Conservation (phyloP, 1,284 basidiomycete species). For the Grifola frondosa region DNA sequence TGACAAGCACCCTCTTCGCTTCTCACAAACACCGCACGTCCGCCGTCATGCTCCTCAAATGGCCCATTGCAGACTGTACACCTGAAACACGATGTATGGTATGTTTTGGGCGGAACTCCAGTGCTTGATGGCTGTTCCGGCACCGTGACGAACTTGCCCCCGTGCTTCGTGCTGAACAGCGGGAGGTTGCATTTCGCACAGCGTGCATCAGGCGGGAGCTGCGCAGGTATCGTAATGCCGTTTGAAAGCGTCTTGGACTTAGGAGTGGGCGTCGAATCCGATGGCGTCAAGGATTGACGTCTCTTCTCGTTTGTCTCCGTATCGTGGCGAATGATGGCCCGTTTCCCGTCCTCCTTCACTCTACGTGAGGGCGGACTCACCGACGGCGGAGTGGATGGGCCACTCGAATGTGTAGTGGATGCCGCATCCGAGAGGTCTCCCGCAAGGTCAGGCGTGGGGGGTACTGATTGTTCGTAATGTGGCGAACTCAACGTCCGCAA, state of each 20-base stretch:
- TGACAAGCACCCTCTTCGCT: conserved; percentile 68
- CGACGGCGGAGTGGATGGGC: conserved; percentile 53
- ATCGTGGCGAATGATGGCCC: conserved; percentile 6
- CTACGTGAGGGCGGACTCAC: conserved; percentile 32
- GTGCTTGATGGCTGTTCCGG: conserved; percentile 49
- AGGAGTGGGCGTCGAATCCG: conserved; percentile 21
- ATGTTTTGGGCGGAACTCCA: conserved; percentile 49
- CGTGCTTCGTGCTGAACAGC: conserved; percentile 54
- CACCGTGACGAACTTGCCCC: conserved; percentile 65
- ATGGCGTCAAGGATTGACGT: no score
- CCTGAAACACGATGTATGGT: conserved; percentile 72
- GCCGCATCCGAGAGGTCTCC: conserved; percentile 60
- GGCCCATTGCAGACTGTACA: conserved; percentile 62
- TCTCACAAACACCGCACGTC: conserved; percentile 67
- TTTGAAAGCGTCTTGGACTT: conserved; percentile 21
- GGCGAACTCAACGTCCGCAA: conserved; percentile 18
- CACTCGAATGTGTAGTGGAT: conserved; percentile 48
- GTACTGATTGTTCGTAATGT: conserved; percentile 33
- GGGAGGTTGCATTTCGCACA: conserved; percentile 58
- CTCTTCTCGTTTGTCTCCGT: conserved; percentile 1
- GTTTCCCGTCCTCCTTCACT: conserved; percentile 9
- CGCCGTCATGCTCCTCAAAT: conserved; percentile 60
- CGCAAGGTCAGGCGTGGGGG: conserved; percentile 59
- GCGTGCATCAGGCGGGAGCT: conserved; percentile 27
- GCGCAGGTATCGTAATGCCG: conserved; percentile 24